Conservation (phyloP, 2,329 filamentous ascomycete genomes). For the Periconia digitata region DNA sequence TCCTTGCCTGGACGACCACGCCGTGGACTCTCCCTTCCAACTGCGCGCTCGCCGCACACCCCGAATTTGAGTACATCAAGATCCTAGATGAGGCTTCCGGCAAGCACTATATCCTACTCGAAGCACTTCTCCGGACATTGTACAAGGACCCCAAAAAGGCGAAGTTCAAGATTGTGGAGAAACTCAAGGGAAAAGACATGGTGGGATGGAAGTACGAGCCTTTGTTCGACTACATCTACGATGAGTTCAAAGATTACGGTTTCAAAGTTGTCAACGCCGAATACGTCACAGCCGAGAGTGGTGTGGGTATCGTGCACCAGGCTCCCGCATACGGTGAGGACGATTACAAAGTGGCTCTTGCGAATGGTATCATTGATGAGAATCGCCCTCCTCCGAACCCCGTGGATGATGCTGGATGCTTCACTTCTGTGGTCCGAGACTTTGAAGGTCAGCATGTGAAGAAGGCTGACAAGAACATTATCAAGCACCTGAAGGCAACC, state of each 20-base stretch:
- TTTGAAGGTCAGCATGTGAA: conserved; percentile 90
- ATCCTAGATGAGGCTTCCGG: conserved; percentile 79
- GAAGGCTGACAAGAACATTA: conserved; percentile 87
- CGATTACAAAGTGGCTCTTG: conserved; percentile 83
- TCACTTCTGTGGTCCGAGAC: conserved; percentile 74
- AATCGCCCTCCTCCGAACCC: conserved; percentile 83
- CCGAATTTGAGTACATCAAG: conserved; percentile 85
- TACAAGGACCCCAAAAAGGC: conserved; percentile 97
- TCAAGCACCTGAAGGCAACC: conserved; percentile 78
- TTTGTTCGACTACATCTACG: conserved; percentile 85
- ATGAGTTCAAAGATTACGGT: conserved; percentile 80
- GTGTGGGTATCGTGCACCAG: conserved; percentile 93
- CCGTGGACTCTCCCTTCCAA: conserved; percentile 86
- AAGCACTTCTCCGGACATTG: conserved; percentile 76
- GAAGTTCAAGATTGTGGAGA: conserved; percentile 81
- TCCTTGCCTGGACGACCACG: conserved; percentile 86
- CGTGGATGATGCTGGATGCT: conserved; percentile 80
- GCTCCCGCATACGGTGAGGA: conserved; percentile 93
- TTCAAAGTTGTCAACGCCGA: conserved; percentile 81
- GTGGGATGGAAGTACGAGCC: conserved; percentile 87
- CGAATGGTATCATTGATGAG: conserved; percentile 75
- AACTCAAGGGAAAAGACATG: conserved; percentile 81
- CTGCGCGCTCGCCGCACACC: conserved; percentile 73
- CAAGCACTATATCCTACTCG: conserved; percentile 82
- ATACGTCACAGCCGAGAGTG: conserved; percentile 87